A percentile compares a stretch with the other conserved stretches of the same genome.
phyloP scores from a whole-genome alignment of 1,139 yeast species.

The Nakaseomyces bracarensis region DNA sequence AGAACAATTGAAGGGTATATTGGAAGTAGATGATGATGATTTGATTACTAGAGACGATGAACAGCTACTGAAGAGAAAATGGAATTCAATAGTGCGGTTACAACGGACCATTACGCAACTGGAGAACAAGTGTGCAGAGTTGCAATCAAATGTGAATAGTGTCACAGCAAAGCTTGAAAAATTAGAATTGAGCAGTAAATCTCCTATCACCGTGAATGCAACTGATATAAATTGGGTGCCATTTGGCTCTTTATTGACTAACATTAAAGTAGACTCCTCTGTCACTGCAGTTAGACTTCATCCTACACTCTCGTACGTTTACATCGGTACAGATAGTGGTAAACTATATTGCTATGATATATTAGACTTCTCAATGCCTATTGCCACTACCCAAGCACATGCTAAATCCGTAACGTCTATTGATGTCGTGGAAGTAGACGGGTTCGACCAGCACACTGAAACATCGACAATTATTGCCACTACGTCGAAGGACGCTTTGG shows the following conservation, averaged over 20 bases:
- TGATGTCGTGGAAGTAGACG: conserved; percentile 35
- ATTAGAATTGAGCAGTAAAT: conserved; percentile 11
- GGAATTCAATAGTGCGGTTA: conserved; percentile 78
- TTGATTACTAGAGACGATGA: conserved; percentile 18
- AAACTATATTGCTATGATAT: conserved; percentile 64
- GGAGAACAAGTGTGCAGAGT: conserved; percentile 27
- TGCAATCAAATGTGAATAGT: conserved; percentile 2
- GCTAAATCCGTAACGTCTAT: conserved; percentile 60
- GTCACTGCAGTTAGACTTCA: conserved; percentile 64
- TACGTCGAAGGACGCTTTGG: conserved; percentile 45
- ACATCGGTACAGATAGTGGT: conserved; percentile 71
- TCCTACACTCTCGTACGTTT: conserved; percentile 58
- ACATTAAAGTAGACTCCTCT: conserved; percentile 37
- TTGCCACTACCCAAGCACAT: conserved; percentile 65
- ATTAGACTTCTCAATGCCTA: conserved; percentile 59
- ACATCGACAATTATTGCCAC: conserved; percentile 28
- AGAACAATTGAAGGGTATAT: neutral
- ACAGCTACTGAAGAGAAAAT: conserved; percentile 61
- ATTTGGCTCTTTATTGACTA: conserved; percentile 17
- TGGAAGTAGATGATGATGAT: conserved; percentile 12
- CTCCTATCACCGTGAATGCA: conserved; percentile 20
- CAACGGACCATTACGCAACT: conserved; percentile 66
- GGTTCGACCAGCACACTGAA: neutral
- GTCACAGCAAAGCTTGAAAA: conserved; percentile 18
- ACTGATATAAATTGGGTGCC: conserved; percentile 64